These are phyloP conservation scores for Vaccinium vitisidaea DNA, from an alignment of 148 eudicot genomes.

Conservation along the genomic window DNA sequence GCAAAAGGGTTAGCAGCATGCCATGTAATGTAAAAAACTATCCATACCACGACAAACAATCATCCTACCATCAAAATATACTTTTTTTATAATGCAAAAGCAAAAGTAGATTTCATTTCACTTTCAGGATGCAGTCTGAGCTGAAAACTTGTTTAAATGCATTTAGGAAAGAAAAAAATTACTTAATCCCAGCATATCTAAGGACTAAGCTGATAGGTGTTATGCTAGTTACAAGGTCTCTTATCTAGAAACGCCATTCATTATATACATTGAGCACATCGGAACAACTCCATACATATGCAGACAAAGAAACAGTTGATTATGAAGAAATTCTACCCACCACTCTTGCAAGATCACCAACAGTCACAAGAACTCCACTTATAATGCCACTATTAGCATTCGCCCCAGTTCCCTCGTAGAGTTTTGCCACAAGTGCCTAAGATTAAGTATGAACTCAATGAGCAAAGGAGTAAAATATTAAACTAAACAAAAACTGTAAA, in stretches of 20 bases:
- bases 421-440: slow-evolving; percentile 90
- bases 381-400: slow-evolving; percentile 78
- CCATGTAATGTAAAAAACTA: not conserved
- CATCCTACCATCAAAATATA: not conserved
- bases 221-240: not conserved
- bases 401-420: slow-evolving; percentile 72
- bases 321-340: slow-evolving; percentile 38
- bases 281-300: not conserved
- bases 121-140: not conserved
- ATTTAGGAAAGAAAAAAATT: not conserved
- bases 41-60: not conserved
- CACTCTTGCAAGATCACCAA: slow-evolving; percentile 99
- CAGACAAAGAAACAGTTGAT: not conserved
- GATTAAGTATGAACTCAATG: slow-evolving; percentile 14
- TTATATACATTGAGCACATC: not conserved
- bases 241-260: not conserved
- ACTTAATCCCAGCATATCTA: not conserved
- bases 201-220: not conserved
- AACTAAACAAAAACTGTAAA: not conserved
- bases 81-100: not conserved
- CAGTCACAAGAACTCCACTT: slow-evolving; percentile 81
- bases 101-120: not conserved
- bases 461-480: slow-evolving; percentile 12
- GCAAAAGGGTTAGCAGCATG: not conserved
- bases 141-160: slow-evolving; percentile 1